These are phyloP conservation scores for Pholiota adiposa DNA, from an alignment of 1,284 basidiomycete species.

Conservation along the genomic window DNA sequence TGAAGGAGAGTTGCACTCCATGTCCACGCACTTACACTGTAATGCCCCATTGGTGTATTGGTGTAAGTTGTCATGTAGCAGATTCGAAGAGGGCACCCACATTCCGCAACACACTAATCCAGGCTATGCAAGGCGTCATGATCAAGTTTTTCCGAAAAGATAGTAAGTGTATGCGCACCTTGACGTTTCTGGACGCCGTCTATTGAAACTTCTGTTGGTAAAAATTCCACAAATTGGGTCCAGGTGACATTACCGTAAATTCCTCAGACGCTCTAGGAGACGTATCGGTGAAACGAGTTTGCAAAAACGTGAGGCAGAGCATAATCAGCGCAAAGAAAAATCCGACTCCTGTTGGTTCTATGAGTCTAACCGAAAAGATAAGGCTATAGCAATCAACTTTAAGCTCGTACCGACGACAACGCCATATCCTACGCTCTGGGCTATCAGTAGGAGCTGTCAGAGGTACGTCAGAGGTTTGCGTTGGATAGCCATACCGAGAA, in stretches of 20 bases:
- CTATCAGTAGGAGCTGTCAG: conserved; percentile 23
- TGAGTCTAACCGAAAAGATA: neutral
- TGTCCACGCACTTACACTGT: conserved; percentile 65
- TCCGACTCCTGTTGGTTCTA: conserved; percentile 42
- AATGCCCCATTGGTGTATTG: neutral
- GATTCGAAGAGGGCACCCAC: conserved; percentile 30
- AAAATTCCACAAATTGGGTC: conserved; percentile 22
- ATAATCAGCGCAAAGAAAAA: conserved; percentile 55
- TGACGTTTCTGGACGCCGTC: conserved; percentile 50
- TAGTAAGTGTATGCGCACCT: conserved; percentile 31
- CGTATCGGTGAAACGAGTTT: conserved; percentile 51
- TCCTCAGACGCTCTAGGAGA: conserved; percentile 57
- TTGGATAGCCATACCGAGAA: conserved; percentile 14
- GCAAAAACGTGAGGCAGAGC: conserved; percentile 47
- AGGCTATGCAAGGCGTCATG: conserved; percentile 42
- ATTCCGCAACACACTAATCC: conserved; percentile 69
- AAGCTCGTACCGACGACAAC: conserved; percentile 46
- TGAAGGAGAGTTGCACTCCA: conserved; percentile 65
- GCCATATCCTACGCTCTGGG: conserved; percentile 52
- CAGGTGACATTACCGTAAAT: conserved; percentile 46
- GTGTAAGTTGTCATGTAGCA: neutral
- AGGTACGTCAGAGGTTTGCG: neutral
- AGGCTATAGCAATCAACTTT: neutral
- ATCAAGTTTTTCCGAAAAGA: conserved; percentile 24
- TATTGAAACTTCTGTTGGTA: conserved; percentile 22